A percentile compares a stretch with the other conserved stretches of the same genome.
Evolutionary conservation across 1,284 basidiomycete species (phyloP).

Genomic region (Neolentinus lepideus): DNA sequence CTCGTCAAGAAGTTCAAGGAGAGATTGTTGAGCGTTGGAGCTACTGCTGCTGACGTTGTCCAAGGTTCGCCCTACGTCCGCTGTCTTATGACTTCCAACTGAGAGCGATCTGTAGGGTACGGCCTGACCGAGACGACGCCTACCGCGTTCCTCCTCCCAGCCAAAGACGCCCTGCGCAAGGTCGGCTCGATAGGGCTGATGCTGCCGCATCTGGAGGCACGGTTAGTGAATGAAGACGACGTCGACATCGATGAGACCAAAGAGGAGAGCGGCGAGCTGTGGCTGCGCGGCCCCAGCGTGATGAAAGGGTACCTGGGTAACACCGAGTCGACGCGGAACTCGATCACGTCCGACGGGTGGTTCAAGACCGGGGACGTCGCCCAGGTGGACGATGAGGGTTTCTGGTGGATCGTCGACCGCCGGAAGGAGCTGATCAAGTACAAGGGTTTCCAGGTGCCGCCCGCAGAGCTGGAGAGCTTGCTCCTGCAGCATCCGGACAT

Average conservation of each 20-base stretch:
- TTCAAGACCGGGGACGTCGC: conserved; percentile 83
- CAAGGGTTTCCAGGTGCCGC: conserved; percentile 62
- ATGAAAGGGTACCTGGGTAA: conserved; percentile 83
- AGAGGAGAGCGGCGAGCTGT: conserved; percentile 71
- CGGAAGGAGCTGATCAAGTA: conserved; percentile 85
- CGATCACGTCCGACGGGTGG: conserved; percentile 71
- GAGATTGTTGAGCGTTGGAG: conserved; percentile 32
- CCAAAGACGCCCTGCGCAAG: conserved; percentile 31
- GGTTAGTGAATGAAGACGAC: conserved; percentile 55
- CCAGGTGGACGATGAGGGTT: conserved; percentile 55
- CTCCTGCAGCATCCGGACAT: conserved; percentile 68
- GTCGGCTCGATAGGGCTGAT: conserved; percentile 2
- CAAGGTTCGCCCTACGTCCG: conserved; percentile 34
- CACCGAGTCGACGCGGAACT: conserved; percentile 49
- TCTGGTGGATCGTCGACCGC: conserved; percentile 59
- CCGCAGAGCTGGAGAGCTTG: conserved; percentile 75
- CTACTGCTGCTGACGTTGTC: conserved; percentile 21
- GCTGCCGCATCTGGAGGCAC: conserved; percentile 73
- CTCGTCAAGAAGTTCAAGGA: conserved; percentile 42
- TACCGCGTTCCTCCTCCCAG: conserved; percentile 41
- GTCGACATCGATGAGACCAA: conserved; percentile 42
- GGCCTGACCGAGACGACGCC: conserved; percentile 79
- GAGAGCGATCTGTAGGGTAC: conserved; percentile 39
- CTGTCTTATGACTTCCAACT: background rate
- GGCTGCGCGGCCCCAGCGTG: conserved; percentile 69